Conservation (phyloP, 1,139 yeast genomes). For the Hyphopichia khmerensis region DNA sequence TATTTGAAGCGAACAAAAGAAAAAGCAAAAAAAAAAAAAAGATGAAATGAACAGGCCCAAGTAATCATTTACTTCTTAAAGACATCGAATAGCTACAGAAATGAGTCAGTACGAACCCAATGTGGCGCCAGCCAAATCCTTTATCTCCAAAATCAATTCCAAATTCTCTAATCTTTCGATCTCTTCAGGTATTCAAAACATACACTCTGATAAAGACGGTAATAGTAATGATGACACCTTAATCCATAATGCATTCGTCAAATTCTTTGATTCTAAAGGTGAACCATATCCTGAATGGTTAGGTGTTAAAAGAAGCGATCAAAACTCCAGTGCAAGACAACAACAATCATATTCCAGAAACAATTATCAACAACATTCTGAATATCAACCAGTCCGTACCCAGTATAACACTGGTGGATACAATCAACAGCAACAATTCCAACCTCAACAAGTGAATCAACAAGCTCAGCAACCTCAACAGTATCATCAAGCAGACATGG, state of each 20-base stretch:
- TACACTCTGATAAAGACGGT: conserved; percentile 40
- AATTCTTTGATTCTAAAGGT: conserved; percentile 32
- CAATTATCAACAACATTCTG: conserved; percentile 5
- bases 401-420: conserved; percentile 1
- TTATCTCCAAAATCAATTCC: conserved; percentile 36
- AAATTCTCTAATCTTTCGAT: conserved; percentile 38
- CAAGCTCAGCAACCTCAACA: conserved; percentile 8
- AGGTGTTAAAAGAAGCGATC: conserved; percentile 24
- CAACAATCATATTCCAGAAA: conserved; percentile 4
- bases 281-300: conserved; percentile 49
- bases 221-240: conserved; percentile 38
- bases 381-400: conserved; percentile 27
- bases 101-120: conserved; percentile 5
- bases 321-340: conserved; percentile 2
- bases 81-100: too few species aligned
- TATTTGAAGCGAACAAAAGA: too few species aligned
- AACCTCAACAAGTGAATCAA: conserved; percentile 8
- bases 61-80: too few species aligned
- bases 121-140: conserved; percentile 10
- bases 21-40: too few species aligned
- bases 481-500: conserved; percentile 7
- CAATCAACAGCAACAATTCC: conserved; percentile 8
- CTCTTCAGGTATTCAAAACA: conserved; percentile 17
- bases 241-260: conserved; percentile 46
- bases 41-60: too few species aligned